phyloP scores from a whole-genome alignment of 257 asterid species.

The Oldenlandia corymbosa region DNA sequence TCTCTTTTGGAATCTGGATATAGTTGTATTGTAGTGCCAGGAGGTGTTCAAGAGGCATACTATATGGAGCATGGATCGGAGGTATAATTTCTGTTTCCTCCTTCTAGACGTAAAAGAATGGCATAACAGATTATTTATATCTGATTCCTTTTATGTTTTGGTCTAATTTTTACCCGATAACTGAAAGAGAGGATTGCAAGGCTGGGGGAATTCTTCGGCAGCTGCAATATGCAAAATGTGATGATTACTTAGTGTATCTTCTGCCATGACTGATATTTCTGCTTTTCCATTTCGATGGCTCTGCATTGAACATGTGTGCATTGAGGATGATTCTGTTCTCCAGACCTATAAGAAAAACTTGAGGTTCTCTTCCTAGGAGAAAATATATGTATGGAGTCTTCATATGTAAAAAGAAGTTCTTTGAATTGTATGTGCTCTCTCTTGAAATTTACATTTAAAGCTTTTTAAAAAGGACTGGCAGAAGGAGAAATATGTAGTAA shows the following conservation, averaged over 20 bases:
- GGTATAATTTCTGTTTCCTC: slow-evolving; percentile 37
- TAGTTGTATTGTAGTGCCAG: slow-evolving; percentile 90
- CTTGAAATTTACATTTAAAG: background rate
- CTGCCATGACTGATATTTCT: background rate
- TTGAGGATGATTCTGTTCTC: background rate
- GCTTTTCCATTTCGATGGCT: background rate
- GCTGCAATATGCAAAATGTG: background rate
- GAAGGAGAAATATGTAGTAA: background rate
- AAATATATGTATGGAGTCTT: background rate
- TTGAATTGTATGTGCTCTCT: background rate
- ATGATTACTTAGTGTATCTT: background rate
- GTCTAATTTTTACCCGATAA: too few species aligned
- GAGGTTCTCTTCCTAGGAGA: background rate
- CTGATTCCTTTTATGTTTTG: background rate
- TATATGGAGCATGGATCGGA: slow-evolving; percentile 83
- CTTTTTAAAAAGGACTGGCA: background rate
- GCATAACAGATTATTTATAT: background rate
- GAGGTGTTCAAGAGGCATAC: slow-evolving; percentile 83
- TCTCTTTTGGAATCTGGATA: slow-evolving; percentile 73
- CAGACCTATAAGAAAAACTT: background rate
- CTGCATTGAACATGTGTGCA: background rate
- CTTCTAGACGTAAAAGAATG: slow-evolving; percentile 13
- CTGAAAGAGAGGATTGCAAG: background rate
- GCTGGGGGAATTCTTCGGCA: background rate
- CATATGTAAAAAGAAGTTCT: background rate